Conservation (phyloP, 2,329 filamentous ascomycete genomes). For the Monilinia fructicola region DNA sequence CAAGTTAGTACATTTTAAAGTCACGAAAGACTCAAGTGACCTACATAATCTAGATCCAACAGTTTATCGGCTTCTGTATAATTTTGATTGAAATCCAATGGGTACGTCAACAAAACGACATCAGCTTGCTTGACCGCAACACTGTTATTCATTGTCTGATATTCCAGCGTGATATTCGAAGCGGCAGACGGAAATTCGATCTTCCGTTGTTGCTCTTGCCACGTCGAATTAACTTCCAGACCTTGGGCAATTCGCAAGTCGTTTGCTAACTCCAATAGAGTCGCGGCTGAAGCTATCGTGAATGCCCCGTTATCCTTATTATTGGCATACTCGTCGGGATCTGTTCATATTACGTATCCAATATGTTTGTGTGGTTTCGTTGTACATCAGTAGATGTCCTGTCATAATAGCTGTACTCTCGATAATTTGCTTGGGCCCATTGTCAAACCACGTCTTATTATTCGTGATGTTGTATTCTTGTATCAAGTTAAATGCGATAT, state of each 20-base stretch:
- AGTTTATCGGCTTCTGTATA: conserved; percentile 49
- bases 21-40: conserved; percentile 26
- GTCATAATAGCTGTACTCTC: conserved; percentile 63
- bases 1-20: conserved; percentile 24
- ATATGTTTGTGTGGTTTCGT: conserved; percentile 53
- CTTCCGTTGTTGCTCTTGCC: conserved; percentile 55
- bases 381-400: conserved; percentile 58
- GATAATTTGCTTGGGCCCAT: conserved; percentile 59
- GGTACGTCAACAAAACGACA: conserved; percentile 65
- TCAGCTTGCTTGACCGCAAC: conserved; percentile 70
- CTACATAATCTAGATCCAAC: conserved; percentile 60
- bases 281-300: conserved; percentile 51
- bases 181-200: conserved; percentile 55
- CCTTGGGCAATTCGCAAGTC: conserved; percentile 31
- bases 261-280: conserved; percentile 50
- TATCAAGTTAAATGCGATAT: conserved; percentile 56
- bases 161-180: conserved; percentile 63
- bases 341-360: conserved; percentile 65
- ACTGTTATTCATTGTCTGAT: conserved; percentile 64
- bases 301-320: conserved; percentile 62
- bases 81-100: conserved; percentile 59
- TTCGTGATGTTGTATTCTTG: conserved; percentile 41
- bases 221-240: conserved; percentile 53
- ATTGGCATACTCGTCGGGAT: conserved; percentile 51
- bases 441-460: conserved; percentile 41